Evolutionary conservation across 176 grass and related monocot genomes (phyloP), one percentile per base, ranked within the genome.

Genomic region (Saccharum officinarum): DNA sequence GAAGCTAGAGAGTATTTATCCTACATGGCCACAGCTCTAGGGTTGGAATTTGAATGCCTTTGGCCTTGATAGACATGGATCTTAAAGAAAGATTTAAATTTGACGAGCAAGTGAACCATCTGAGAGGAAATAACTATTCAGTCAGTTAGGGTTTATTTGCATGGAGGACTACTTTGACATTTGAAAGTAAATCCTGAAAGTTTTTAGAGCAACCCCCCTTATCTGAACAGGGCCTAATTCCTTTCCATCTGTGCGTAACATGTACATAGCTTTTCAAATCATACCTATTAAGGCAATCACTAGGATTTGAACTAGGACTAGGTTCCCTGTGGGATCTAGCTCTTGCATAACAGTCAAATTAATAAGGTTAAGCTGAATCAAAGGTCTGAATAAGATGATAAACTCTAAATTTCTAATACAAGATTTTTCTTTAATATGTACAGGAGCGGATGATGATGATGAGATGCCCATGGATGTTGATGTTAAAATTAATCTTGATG

Each of bases 391-490:
- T 31, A 73, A 42, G 55, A 26, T 46, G 16, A 34, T 61, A 62
- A 82, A 59, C 16, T 82, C 33, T 61, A 23, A 62, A 62, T 62
- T 10, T 62, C 59, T 84, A 80, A 82, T 75, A 31, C 10, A 1
- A 44, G 39, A 30, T 71, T 13, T 64, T 65, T 75, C 67, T 34
- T 75, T 83, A 36, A 87, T 81, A 80, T 79, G 67, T 54, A 65
- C 86, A 92, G 90, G 57, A 70, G 60, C 33, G 76, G 73, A 82
- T 83, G 97, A 84, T 3, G 89, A 99, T 33, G 93, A 92, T 81
- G 93, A 96, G 30, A 52, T 89, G 63, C 37, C 61, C 6, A 92
- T 99, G 94, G 94, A 99, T 59, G 83, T 93, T 2, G 86, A 95
- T 80, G 57, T 80, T 70, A 90, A 89, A 86, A 85, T 77, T 86